Conservation (phyloP, 2,329 filamentous ascomycete genomes). For the Pseudocercospora musae region DNA sequence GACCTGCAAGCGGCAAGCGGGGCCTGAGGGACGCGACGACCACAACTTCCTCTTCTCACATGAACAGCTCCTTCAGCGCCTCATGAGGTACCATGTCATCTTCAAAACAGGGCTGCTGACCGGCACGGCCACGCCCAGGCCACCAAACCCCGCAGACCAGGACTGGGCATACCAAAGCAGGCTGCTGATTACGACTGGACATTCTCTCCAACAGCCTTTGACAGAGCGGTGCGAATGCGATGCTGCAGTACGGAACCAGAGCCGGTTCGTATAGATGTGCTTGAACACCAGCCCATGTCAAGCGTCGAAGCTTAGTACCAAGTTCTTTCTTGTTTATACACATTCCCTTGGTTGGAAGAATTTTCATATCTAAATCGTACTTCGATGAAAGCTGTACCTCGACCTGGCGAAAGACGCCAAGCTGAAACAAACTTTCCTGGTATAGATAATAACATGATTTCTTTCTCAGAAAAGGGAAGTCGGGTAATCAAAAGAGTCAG, state of each 20-base stretch:
- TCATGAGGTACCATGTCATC: background rate
- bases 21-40: background rate
- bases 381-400: background rate
- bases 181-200: background rate
- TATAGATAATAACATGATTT: too few relatives aligned
- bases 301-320: background rate
- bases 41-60: background rate
- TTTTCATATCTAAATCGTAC: background rate
- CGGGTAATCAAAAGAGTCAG: too few relatives aligned
- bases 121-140: background rate
- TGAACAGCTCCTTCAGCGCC: background rate
- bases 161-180: background rate
- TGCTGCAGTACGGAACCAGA: background rate
- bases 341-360: background rate
- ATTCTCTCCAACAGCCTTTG: background rate
- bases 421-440: too few relatives aligned
- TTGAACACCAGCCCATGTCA: background rate
- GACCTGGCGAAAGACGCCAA: too few relatives aligned
- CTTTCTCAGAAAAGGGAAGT: too few relatives aligned
- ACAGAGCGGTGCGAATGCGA: background rate
- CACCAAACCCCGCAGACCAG: background rate
- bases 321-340: background rate
- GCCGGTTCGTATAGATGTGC: background rate
- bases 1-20: background rate
- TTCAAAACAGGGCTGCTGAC: background rate